These are phyloP conservation scores for Rhizoclosmatium globosum DNA, from an alignment of 192 early-diverging fungal species.

Conservation along the genomic window DNA sequence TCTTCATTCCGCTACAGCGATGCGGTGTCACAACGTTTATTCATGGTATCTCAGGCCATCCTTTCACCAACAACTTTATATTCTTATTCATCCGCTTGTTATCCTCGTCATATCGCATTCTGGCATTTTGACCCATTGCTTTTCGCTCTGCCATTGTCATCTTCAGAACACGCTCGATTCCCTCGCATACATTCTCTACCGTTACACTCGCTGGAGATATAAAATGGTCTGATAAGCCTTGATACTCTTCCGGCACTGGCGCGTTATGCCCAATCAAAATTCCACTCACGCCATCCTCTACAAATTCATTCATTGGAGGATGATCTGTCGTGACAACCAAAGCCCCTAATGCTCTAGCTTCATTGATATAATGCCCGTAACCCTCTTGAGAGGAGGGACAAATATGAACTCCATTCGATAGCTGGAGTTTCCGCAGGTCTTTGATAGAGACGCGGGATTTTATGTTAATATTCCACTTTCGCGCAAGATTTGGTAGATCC, in stretches of 20 bases:
- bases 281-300: conserved; percentile 18
- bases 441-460: not conserved
- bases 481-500: not conserved
- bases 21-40: too few relatives aligned
- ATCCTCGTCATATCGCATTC: conserved; percentile 1
- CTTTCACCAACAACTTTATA: not conserved
- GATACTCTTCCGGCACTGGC: conserved; percentile 10
- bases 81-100: not conserved
- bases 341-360: conserved; percentile 17
- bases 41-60: too few relatives aligned
- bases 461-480: not conserved
- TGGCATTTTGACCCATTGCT: not conserved
- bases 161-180: not conserved
- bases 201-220: not conserved
- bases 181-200: not conserved
- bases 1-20: too few relatives aligned
- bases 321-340: conserved; percentile 19
- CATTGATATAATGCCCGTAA: conserved; percentile 31
- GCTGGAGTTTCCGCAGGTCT: conserved; percentile 3
- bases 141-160: not conserved
- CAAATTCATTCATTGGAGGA: conserved; percentile 34
- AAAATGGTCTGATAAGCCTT: not conserved
- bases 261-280: conserved; percentile 14
- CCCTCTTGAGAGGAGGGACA: conserved; percentile 31
- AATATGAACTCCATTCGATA: conserved; percentile 13